Percentiles rank a stretch among this genome's conserved stretches.
Evolutionary conservation across 2,329 filamentous ascomycete genomes (phyloP).

Genomic region (Ascochyta clinopodiicola): DNA sequence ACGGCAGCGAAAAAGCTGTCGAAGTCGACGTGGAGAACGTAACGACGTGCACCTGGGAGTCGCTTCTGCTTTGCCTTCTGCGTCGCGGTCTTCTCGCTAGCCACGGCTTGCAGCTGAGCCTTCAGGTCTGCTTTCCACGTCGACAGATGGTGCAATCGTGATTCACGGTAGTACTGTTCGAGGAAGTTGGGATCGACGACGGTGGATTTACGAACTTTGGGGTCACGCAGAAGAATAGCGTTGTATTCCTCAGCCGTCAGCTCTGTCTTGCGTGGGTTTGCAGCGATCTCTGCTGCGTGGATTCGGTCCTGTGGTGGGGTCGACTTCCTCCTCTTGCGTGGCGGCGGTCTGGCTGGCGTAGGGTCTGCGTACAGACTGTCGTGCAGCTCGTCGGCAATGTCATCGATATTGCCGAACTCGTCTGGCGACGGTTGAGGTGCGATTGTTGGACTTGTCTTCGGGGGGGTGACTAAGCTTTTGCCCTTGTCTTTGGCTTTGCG

Average conservation of each 20-base stretch:
- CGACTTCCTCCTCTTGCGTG: constrained; percentile 4
- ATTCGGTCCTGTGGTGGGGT: constrained; percentile 12
- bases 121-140: constrained; percentile 97
- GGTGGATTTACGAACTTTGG: constrained; percentile 84
- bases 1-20: constrained; percentile 98
- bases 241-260: constrained; percentile 95
- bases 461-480: constrained; percentile 35
- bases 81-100: constrained; percentile 69
- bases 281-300: constrained; percentile 10
- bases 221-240: constrained; percentile 80
- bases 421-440: constrained; percentile 17
- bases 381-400: constrained; percentile 22
- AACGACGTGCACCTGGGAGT: constrained; percentile 71
- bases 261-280: constrained; percentile 23
- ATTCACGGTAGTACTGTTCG: constrained; percentile 94
- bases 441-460: constrained; percentile 38
- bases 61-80: constrained; percentile 61
- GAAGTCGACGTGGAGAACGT: constrained; percentile 95
- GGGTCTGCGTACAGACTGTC: constrained; percentile 34
- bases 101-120: constrained; percentile 80
- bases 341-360: constrained; percentile 16
- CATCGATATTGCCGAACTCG: constrained; percentile 3
- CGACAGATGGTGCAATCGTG: constrained; percentile 90
- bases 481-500: constrained; percentile 8
- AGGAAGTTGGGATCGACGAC: constrained; percentile 93